Evolutionary conservation across 192 early-diverging fungal species (phyloP).

Genomic region (Podila epigama): DNA sequence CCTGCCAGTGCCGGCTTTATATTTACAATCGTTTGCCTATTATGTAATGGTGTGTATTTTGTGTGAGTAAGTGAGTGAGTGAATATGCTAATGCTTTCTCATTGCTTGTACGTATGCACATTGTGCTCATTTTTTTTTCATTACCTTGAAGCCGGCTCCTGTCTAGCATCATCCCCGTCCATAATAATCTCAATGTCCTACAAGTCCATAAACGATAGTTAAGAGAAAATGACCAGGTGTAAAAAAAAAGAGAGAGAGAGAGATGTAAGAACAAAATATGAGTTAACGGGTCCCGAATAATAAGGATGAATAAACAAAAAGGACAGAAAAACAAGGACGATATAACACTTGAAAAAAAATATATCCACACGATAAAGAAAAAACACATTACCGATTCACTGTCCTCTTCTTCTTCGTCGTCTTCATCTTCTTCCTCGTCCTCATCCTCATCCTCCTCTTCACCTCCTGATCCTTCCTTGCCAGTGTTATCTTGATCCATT

Average conservation of each 20-base stretch:
- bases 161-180: constrained; percentile 56
- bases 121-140: not conserved
- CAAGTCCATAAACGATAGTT: not conserved
- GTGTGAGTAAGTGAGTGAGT: not conserved
- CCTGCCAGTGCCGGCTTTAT: constrained; percentile 52
- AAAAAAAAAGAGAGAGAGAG: not conserved
- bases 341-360: not conserved
- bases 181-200: constrained; percentile 80
- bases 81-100: not conserved
- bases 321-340: not conserved
- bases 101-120: not conserved
- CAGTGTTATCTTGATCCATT: not conserved
- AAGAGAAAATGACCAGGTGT: not conserved
- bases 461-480: constrained; percentile 1
- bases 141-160: constrained; percentile 36
- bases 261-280: too few species aligned
- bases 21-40: constrained; percentile 52
- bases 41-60: constrained; percentile 21
- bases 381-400: constrained; percentile 65
- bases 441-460: constrained; percentile 37
- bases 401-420: constrained; percentile 64
- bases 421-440: constrained; percentile 53
- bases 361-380: not conserved
- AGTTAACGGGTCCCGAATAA: too few species aligned
- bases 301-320: too few species aligned